Conservation (phyloP, 129 eudicot genomes). For the Lactuca sativa region DNA sequence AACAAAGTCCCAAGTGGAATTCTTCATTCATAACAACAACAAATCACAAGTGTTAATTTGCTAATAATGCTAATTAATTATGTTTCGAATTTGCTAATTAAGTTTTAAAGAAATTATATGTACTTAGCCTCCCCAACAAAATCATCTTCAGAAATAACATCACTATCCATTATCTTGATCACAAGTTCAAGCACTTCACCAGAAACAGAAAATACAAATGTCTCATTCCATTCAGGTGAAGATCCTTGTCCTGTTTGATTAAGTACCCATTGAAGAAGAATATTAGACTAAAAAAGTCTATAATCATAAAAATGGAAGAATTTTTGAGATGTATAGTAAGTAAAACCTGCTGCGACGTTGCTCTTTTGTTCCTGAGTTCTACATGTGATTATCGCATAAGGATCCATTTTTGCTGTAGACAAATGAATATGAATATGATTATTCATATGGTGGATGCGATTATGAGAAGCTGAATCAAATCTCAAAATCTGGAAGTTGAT, state of each 20-base stretch:
- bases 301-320: not conserved
- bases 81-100: constrained; percentile 4
- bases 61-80: not conserved
- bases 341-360: constrained; percentile 67
- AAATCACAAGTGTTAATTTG: not conserved
- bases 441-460: not conserved
- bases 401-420: constrained; percentile 64
- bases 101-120: not conserved
- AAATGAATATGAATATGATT: not conserved
- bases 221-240: constrained; percentile 84
- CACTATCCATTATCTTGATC: constrained; percentile 68
- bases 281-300: not conserved
- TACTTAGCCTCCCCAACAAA: constrained; percentile 72
- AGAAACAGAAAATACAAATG: constrained; percentile 47
- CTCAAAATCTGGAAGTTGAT: too few relatives aligned
- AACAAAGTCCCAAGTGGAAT: constrained; percentile 60
- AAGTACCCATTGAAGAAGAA: not conserved
- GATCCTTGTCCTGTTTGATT: constrained; percentile 64
- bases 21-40: constrained; percentile 36
- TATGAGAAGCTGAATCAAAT: too few relatives aligned
- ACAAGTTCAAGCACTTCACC: constrained; percentile 47
- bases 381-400: constrained; percentile 57
- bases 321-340: not conserved
- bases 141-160: constrained; percentile 53
- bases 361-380: constrained; percentile 70